Percentiles rank a stretch among this genome's conserved stretches.
These are phyloP conservation scores for Clathrus columnatus DNA, from an alignment of 768 basidiomycete genomes.

Conservation along the genomic window DNA sequence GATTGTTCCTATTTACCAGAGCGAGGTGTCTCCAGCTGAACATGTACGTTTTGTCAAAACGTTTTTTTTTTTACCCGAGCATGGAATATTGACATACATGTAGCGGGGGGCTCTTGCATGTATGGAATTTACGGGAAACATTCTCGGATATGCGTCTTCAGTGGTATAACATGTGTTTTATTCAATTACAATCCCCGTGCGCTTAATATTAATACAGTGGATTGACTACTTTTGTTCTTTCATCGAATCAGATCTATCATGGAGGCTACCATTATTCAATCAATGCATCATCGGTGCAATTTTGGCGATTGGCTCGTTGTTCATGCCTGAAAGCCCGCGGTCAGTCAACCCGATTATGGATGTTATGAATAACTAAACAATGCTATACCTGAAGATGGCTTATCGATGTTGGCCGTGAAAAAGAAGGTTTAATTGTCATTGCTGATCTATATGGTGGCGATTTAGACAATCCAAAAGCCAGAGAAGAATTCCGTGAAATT, in stretches of 20 bases:
- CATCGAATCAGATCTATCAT: slow-evolving; percentile 77
- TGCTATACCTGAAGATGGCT: slow-evolving; percentile 76
- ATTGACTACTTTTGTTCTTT: slow-evolving; percentile 90
- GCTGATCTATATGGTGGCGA: slow-evolving; percentile 85
- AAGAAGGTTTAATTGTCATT: slow-evolving; percentile 76
- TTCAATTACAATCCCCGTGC: not conserved
- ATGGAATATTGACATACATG: slow-evolving; percentile 3
- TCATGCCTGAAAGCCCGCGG: slow-evolving; percentile 89
- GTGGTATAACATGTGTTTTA: slow-evolving; percentile 48
- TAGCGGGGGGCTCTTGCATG: slow-evolving; percentile 87
- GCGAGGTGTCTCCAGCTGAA: slow-evolving; percentile 88
- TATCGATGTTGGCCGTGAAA: slow-evolving; percentile 78
- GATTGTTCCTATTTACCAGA: slow-evolving; percentile 93
- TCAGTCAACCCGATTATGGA: slow-evolving; percentile 22
- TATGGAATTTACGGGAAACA: slow-evolving; percentile 92
- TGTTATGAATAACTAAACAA: slow-evolving; percentile 59
- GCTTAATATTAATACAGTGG: slow-evolving; percentile 45
- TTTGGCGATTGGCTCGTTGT: slow-evolving; percentile 66
- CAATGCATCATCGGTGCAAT: slow-evolving; percentile 83
- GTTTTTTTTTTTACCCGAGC: not conserved
- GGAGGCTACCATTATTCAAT: slow-evolving; percentile 83
- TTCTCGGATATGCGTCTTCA: slow-evolving; percentile 82
- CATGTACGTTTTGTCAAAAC: slow-evolving; percentile 43
- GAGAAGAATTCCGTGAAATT: slow-evolving; percentile 85
- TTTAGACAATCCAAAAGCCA: slow-evolving; percentile 53